Evolutionary conservation across 2,329 filamentous ascomycete genomes (phyloP).

Genomic region (Karstenula rhodostoma): DNA sequence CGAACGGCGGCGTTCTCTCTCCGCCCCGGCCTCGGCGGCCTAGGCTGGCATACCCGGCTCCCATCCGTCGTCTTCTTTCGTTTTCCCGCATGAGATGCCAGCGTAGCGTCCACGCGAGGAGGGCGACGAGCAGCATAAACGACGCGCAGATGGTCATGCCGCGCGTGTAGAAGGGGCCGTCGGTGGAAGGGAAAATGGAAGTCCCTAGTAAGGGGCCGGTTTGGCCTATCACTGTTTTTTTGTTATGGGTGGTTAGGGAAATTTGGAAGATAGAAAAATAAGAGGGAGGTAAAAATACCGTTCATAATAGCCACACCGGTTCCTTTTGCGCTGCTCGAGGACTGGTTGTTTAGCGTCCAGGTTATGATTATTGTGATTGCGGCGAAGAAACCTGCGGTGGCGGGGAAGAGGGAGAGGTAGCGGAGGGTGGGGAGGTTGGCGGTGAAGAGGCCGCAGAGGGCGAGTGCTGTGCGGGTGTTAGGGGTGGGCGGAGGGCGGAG

Average conservation of each 20-base stretch:
- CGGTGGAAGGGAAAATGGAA: slow-evolving; percentile 61
- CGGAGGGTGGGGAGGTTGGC: slow-evolving; percentile 53
- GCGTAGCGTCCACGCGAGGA: slow-evolving; percentile 55
- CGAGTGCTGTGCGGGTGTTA: no score
- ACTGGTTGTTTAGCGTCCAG: slow-evolving; percentile 89
- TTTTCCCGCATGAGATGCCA: slow-evolving; percentile 46
- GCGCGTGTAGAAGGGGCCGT: slow-evolving; percentile 58
- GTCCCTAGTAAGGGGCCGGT: slow-evolving; percentile 71
- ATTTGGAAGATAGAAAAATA: no score
- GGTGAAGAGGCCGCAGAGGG: slow-evolving; percentile 62
- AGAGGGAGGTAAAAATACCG: no score
- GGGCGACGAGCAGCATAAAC: slow-evolving; percentile 58
- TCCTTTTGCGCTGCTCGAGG: slow-evolving; percentile 72
- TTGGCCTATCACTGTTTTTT: slow-evolving; percentile 84
- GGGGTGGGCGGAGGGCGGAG: no score
- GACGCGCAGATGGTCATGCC: slow-evolving; percentile 61
- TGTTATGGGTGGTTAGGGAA: no score
- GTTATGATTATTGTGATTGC: slow-evolving; percentile 85
- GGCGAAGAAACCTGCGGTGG: slow-evolving; percentile 82
- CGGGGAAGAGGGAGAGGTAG: slow-evolving; percentile 81
- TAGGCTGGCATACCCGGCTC: slow-evolving; percentile 34
- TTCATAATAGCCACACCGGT: slow-evolving; percentile 83
- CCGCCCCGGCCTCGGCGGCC: slow-evolving; percentile 35
- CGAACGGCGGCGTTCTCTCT: slow-evolving; percentile 13
- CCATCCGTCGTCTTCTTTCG: slow-evolving; percentile 11